A percentile compares a stretch with the other conserved stretches of the same genome.
These are phyloP conservation scores for Endothia cerciana DNA, from an alignment of 2,329 filamentous ascomycete genomes.

Conservation along the genomic window DNA sequence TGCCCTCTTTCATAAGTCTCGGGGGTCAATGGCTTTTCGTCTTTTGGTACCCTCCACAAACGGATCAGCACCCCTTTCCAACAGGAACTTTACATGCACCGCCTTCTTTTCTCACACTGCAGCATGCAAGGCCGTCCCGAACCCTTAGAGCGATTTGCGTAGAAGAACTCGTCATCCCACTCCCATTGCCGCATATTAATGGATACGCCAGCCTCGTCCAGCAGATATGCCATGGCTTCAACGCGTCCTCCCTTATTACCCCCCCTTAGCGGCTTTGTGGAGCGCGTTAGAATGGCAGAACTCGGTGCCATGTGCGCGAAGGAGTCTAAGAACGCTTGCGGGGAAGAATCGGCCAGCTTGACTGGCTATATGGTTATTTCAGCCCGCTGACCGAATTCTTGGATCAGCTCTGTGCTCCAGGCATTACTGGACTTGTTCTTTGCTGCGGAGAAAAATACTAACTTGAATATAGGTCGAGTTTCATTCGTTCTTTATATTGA, in stretches of 20 bases:
- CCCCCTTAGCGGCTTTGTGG: background rate
- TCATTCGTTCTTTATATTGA: background rate
- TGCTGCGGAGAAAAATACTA: background rate
- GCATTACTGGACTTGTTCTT: background rate
- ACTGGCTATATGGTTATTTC: conserved; percentile 10
- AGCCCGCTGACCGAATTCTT: conserved; percentile 1
- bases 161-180: conserved; percentile 8
- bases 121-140: conserved; percentile 9
- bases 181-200: conserved; percentile 13
- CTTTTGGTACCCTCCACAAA: conserved; percentile 5
- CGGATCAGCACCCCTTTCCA: conserved; percentile 3
- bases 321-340: background rate
- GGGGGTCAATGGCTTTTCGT: background rate
- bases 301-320: conserved; percentile 12
- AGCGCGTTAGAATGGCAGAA: conserved; percentile 1
- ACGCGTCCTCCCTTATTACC: background rate
- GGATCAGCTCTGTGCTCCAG: conserved; percentile 11
- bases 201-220: conserved; percentile 5
- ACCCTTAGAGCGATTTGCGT: background rate
- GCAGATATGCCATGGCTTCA: conserved; percentile 11
- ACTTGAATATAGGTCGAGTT: background rate
- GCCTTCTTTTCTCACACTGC: conserved; percentile 3
- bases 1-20: too few relatives aligned
- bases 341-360: background rate
- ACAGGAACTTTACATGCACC: background rate